Evolutionary conservation across 2,329 filamentous ascomycete genomes (phyloP).

Genomic region (Colletotrichum tofieldiae): DNA sequence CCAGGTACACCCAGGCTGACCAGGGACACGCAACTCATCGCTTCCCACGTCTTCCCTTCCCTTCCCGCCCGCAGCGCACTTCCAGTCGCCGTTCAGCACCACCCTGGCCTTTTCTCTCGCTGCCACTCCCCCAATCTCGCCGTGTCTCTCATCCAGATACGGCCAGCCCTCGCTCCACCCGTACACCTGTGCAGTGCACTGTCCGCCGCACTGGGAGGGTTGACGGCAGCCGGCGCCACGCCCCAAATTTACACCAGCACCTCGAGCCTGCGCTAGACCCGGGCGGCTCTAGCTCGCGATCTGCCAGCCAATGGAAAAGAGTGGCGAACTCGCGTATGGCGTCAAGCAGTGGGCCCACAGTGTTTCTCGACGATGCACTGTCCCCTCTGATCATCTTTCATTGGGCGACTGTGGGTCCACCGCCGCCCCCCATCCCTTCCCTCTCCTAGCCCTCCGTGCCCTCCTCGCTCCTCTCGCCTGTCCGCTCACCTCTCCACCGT

Average conservation of each 20-base stretch:
- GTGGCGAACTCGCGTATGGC: conserved; percentile 44
- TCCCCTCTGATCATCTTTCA: conserved; percentile 31
- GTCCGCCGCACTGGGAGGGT: conserved; percentile 40
- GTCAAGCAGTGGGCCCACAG: conserved; percentile 42
- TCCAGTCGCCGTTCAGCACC: conserved; percentile 10
- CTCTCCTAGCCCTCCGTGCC: conserved; percentile 41
- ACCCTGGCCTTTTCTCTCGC: conserved; percentile 1
- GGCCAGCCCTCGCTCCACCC: conserved; percentile 27
- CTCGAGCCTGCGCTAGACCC: conserved; percentile 37
- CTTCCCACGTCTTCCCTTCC: conserved; percentile 9
- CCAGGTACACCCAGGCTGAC: conserved; percentile 26
- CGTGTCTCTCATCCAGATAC: conserved; percentile 26
- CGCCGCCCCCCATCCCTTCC: conserved; percentile 15
- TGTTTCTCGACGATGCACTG: conserved; percentile 18
- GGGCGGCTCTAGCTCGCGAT: conserved; percentile 26
- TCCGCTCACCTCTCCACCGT: conserved; percentile 28
- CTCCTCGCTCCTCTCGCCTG: conserved; percentile 40
- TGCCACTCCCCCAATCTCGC: not conserved
- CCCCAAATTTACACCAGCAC: conserved; percentile 42
- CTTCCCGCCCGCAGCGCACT: conserved; percentile 7
- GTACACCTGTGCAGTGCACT: conserved; percentile 13
- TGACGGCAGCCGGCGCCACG: conserved; percentile 42
- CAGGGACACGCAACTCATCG: conserved; percentile 28
- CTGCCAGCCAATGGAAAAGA: conserved; percentile 38
- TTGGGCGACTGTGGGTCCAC: conserved; percentile 39